Evolutionary conservation across 2,329 filamentous ascomycete genomes (phyloP), one percentile per base, ranked within the genome.

Genomic region (Torrubiellomyces zombiae): DNA sequence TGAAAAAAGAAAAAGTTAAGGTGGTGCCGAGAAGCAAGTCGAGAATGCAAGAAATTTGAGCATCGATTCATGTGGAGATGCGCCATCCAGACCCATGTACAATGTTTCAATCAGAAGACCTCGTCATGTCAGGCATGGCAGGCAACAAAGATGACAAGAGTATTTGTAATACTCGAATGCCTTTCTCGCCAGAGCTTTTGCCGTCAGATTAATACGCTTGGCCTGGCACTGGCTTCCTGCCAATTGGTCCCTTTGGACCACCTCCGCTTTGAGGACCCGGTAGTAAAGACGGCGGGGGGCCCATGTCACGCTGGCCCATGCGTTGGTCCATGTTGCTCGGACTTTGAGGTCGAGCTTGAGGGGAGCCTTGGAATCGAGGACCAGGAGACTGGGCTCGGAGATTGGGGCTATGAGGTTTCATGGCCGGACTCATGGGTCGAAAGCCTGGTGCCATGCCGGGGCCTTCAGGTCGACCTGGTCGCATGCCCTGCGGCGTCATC

Each of bases 171-270:
- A 16, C 14, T 18, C 21, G 13, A 15, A 23, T 9, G 7, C 3
- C 6, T 18, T 29, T 42, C 25, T n/a, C n/a, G n/a, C n/a, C n/a
- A n/a, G n/a, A n/a, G n/a, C n/a, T n/a, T n/a, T n/a, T n/a, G n/a
- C n/a, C n/a, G n/a, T n/a, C n/a, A n/a, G n/a, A n/a, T n/a, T n/a
- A 64, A 28, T 58, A 59, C 4, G 63, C 61, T 43, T 67, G 63
- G 18, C 62, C 62, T 5, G 64, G 62, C 20, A 71, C 58, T 14
- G 66, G 63, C 43, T 71, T 70, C 28, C 64, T 58, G 35, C 48
- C 54, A 30, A 67, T 52, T 14, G 57, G 48, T 20, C 51, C 56
- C 16, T 53, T 44, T 19, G 50, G 43, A 25, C 47, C 50, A 25
- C n/a, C n/a, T n/a, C 51, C 56, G 16, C 53, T 45, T 19, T 49